Evolutionary conservation across 75 land plant genomes (phyloP).

Genomic region (Ceratopteris richardii): DNA sequence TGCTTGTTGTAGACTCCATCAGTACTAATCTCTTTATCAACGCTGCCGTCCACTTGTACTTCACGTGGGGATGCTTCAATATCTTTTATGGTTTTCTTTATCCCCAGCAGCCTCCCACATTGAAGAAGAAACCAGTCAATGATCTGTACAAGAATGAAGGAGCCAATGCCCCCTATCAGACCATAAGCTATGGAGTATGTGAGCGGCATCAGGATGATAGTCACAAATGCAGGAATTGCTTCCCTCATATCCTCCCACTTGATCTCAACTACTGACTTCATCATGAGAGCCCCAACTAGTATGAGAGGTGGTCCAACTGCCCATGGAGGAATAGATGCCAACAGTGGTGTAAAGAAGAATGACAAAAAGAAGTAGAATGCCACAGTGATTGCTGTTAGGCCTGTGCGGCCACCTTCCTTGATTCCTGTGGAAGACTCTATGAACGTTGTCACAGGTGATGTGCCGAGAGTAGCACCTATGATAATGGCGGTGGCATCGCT

Average conservation of each 20-base stretch:
- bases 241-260: constrained; percentile 32
- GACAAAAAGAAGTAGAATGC: constrained; percentile 57
- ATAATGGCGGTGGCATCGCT: constrained; percentile 64
- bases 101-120: no score
- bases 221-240: constrained; percentile 27
- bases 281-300: constrained; percentile 48
- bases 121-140: no score
- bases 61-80: no score
- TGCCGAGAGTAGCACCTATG: constrained; percentile 55
- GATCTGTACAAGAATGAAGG: constrained; percentile 18
- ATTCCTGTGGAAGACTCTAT: constrained; percentile 82
- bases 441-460: constrained; percentile 56
- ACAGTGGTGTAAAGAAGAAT: constrained; percentile 65
- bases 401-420: constrained; percentile 82
- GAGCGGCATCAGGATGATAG: constrained; percentile 33
- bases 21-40: no score
- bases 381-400: constrained; percentile 67
- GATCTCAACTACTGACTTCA: constrained; percentile 30
- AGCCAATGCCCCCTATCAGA: constrained; percentile 30
- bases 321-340: constrained; percentile 82
- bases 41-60: no score
- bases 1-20: no score
- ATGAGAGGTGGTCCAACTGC: constrained; percentile 85
- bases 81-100: no score
- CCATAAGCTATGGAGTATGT: constrained; percentile 40